Evolutionary conservation across 306 rosid genomes (phyloP).

Genomic region (Aeschynomene evenia): DNA sequence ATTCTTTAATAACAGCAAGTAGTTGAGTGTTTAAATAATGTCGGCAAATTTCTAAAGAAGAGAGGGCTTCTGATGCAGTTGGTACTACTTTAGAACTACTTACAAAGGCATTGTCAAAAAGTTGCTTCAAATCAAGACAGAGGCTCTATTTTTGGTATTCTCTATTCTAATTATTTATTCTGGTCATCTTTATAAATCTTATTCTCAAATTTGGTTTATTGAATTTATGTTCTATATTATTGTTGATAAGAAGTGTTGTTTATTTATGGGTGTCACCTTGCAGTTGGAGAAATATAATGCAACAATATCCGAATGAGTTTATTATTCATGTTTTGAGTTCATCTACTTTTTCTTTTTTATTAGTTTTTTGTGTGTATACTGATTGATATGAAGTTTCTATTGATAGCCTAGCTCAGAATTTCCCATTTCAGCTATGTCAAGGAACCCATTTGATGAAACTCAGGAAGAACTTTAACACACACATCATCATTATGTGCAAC

Average conservation of each 20-base stretch:
- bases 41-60: slow-evolving; percentile 62
- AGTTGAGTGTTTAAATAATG: slow-evolving; percentile 45
- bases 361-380: slow-evolving; percentile 19
- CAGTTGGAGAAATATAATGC: slow-evolving; percentile 78
- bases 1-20: slow-evolving; percentile 58
- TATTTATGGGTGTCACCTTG: slow-evolving; percentile 38
- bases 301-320: too few relatives aligned
- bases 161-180: slow-evolving; percentile 22
- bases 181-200: slow-evolving; percentile 12
- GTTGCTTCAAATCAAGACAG: slow-evolving; percentile 86
- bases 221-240: slow-evolving; percentile 1
- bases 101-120: slow-evolving; percentile 67
- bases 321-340: too few relatives aligned
- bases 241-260: slow-evolving; percentile 31
- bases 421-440: slow-evolving; percentile 38
- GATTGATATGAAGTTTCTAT: slow-evolving; percentile 29
- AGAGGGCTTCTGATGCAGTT: slow-evolving; percentile 65
- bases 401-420: slow-evolving; percentile 51
- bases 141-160: slow-evolving; percentile 74
- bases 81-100: slow-evolving; percentile 60
- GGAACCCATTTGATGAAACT: slow-evolving; percentile 66
- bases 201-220: not conserved
- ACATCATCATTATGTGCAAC: slow-evolving; percentile 47
- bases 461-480: slow-evolving; percentile 41
- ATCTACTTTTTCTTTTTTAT: too few relatives aligned